Base-by-base conservation (phyloP, 257 asterid species). In the Solanum raphanifolium region DNA sequence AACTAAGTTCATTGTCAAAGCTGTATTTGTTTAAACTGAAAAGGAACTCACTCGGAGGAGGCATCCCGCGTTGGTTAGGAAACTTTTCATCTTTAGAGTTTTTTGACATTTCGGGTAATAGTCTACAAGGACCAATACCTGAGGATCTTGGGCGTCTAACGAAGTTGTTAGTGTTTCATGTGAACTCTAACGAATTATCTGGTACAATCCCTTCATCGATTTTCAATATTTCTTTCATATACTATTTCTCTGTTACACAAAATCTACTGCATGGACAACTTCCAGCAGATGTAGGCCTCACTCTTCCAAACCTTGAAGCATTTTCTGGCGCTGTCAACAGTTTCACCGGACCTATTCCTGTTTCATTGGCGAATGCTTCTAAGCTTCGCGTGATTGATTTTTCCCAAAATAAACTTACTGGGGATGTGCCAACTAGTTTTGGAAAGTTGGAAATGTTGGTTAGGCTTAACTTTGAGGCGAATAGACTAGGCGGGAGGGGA, bases 341-440 rank as follows among this genome's bases (percentile, higher is more conserved):
- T 55, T 91, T 89, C 62, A 71, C 87, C 11, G 93, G 93, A 35
- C 65, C 84, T 16, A 87, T 91, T 25, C 93, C 93, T 3, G 71
- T 55, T 82, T 89, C 93, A 16, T 60, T 91, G 20, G 34, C 75
- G 12, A 91, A 91, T 83, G 90, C 88, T 65, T 68, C 93, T 10
- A 66, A 74, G 15, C 86, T 91, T 79, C 21, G 13, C 16, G 31
- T 38, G 27, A 43, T 89, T 7, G 89, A 89, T 71, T 31, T 91
- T 27, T 85, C 89, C 69, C 71, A 84, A 86, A 90, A 89, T 43
- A 27, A 38, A 25, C 73, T 89, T 36, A 83, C 35, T 0, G 91
- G 92, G 10, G 39, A 32, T 5, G 69, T 89, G 12, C 89, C 90
- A 12, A 7, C 29, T 9, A 79, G 83, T 21, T 62, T 89, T 4